Base-by-base conservation (phyloP, 306 rosid genomes). In the Fagus crenata region DNA sequence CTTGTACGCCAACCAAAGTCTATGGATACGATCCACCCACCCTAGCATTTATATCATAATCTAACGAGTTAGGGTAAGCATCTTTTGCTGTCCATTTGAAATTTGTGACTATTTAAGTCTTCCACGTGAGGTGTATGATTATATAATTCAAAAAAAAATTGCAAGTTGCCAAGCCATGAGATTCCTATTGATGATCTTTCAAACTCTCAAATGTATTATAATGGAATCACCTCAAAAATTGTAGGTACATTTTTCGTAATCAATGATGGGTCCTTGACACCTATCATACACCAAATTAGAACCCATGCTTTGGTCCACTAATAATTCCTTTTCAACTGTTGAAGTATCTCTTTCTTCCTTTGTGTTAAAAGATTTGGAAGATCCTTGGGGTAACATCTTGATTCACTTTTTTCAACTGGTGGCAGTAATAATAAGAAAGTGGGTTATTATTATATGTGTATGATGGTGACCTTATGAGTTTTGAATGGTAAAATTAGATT, bases 241-340 rank as follows among this genome's bases (percentile, higher is more conserved):
- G 13, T 46, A 0, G 51, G 51, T 46, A 3, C 14, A 46, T 9
- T 46, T 46, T 9, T 46, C 0, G 8, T 46, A 4, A 46, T 70
- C 81, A 73, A 40, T 37, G 75, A 82, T 77, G 77, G 87, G 53
- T 77, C 72, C 76, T 46, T 80, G 54, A 5, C 73, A 73, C 42
- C 46, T 72, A 76, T 68, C 12, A 61, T 33, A 39, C 58, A 56
- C 84, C 80, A 70, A 74, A 76, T 82, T 78, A 84, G 33, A 71
- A 81, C 80, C 81, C 15, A 49, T 9, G 41, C 58, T 2, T 89
- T 81, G 89, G 89, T 64, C 93, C 86, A 85, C 39, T 49, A 22
- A 22, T 22, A 22, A 46, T 3, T 46, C 32, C 4, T 74, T 33
- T 39, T 43, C 15, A 8, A 4, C 6, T 17, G 53, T 46, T 35